Conservation (phyloP, 2,329 filamentous ascomycete species). For the Fonsecaea nubica region DNA sequence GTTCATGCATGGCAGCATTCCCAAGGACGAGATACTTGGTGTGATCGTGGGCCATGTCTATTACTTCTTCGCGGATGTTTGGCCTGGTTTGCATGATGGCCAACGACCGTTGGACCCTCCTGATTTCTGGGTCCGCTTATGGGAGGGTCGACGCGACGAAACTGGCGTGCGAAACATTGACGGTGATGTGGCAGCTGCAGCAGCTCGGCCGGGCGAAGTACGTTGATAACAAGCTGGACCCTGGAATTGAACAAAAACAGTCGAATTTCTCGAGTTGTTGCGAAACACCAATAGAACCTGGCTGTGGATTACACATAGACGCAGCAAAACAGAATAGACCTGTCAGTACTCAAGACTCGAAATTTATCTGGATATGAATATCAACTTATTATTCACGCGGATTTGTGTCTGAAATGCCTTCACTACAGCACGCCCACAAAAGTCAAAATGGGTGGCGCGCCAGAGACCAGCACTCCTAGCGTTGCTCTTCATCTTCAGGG, state of each 20-base stretch:
- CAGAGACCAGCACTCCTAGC: background rate
- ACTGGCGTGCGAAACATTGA: constrained; percentile 62
- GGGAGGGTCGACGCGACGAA: constrained; percentile 61
- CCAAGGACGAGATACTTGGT: constrained; percentile 95
- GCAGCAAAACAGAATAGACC: background rate
- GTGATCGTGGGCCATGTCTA: constrained; percentile 94
- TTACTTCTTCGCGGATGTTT: constrained; percentile 98
- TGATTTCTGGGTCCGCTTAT: constrained; percentile 84
- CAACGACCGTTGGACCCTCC: constrained; percentile 88
- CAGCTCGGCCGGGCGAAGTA: constrained; percentile 46
- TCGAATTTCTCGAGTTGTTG: background rate
- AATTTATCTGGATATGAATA: background rate
- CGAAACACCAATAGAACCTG: background rate
- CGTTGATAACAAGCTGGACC: constrained; percentile 19
- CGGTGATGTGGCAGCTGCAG: constrained; percentile 66
- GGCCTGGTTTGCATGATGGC: constrained; percentile 85
- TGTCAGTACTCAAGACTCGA: background rate
- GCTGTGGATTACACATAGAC: background rate
- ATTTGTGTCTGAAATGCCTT: background rate
- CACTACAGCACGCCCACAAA: background rate
- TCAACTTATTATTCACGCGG: background rate
- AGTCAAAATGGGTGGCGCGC: background rate
- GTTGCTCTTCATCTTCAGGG: background rate
- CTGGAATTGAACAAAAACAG: background rate
- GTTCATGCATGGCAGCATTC: constrained; percentile 85